Percentiles rank a stretch among this genome's conserved stretches.
Evolutionary conservation across 306 rosid genomes (phyloP).

Genomic region (Lathyrus aphaca): DNA sequence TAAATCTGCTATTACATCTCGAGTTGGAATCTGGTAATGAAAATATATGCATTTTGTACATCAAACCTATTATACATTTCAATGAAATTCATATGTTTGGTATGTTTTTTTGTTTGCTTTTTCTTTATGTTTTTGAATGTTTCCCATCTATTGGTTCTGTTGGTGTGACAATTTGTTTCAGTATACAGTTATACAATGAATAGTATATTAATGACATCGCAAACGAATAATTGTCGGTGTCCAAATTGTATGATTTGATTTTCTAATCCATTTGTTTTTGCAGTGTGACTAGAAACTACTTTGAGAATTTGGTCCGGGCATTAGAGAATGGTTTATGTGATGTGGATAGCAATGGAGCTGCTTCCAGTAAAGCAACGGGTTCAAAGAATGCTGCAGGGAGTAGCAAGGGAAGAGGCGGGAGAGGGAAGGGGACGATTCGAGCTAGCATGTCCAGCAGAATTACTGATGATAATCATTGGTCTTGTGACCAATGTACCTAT

Average conservation of each 20-base stretch:
- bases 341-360: conserved; percentile 58
- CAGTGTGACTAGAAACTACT: conserved; percentile 72
- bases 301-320: conserved; percentile 70
- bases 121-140: background rate
- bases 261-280: conserved; percentile 41
- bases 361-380: conserved; percentile 58
- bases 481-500: conserved; percentile 55
- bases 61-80: background rate
- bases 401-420: conserved; percentile 58
- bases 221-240: background rate
- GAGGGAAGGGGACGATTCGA: conserved; percentile 51
- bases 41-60: background rate
- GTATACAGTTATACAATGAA: conserved; percentile 10
- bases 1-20: conserved; percentile 12
- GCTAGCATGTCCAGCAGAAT: conserved; percentile 36
- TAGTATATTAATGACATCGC: background rate
- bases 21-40: conserved; percentile 7
- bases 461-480: conserved; percentile 48
- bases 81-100: background rate
- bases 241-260: conserved; percentile 1
- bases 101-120: conserved; percentile 3
- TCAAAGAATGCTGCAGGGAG: conserved; percentile 55
- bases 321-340: conserved; percentile 64
- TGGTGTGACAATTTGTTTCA: conserved; percentile 9
- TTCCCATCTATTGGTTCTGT: background rate